phyloP scores from a whole-genome alignment of 2,329 filamentous ascomycete species.

The Xylaria sp. region DNA sequence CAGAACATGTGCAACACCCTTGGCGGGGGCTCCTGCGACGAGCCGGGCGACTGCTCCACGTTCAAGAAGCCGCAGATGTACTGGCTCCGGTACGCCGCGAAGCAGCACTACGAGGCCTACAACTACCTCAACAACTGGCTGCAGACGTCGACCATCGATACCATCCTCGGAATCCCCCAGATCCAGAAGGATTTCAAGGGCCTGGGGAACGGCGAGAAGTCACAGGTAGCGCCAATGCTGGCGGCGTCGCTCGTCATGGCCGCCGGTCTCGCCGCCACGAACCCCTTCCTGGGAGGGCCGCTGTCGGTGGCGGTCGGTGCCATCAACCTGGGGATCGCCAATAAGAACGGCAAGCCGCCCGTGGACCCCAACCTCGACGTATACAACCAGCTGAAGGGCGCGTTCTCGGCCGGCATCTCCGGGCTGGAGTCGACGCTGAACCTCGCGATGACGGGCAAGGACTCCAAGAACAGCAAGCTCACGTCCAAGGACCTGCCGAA shows the following conservation, averaged over 20 bases:
- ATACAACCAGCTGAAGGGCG: not conserved
- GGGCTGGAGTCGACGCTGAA: not conserved
- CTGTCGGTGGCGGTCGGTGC: not conserved
- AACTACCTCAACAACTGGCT: not conserved
- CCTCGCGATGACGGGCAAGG: not conserved
- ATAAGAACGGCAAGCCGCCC: not conserved
- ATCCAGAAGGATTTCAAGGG: too few species aligned
- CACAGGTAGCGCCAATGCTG: too few species aligned
- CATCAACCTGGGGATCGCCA: not conserved
- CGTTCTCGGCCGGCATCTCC: not conserved
- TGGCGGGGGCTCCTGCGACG: not conserved
- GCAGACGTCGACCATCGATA: not conserved
- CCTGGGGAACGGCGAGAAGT: too few species aligned
- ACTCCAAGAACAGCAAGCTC: not conserved
- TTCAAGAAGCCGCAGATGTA: not conserved
- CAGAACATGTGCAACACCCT: not conserved
- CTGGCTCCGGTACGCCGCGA: not conserved
- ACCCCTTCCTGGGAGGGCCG: not conserved
- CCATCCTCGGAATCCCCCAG: too few species aligned
- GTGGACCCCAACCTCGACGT: not conserved
- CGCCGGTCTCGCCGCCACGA: not conserved
- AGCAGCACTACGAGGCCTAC: not conserved
- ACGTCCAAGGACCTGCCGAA: not conserved
- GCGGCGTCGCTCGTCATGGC: not conserved
- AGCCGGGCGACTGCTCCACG: not conserved